phyloP scores from a whole-genome alignment of 1,139 yeast species.

The Geotrichum histeridarum region DNA sequence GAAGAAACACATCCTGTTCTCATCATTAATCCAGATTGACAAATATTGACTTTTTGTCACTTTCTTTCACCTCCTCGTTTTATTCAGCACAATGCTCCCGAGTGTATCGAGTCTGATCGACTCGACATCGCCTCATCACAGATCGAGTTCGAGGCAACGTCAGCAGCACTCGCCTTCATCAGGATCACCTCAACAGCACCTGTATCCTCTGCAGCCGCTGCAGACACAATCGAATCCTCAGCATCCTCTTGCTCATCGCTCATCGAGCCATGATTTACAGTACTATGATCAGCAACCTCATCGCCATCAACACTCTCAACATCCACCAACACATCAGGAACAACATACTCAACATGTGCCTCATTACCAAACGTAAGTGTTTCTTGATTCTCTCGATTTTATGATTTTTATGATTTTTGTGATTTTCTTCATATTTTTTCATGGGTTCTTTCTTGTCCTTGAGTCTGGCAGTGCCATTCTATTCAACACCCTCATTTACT shows the following conservation, averaged over 20 bases:
- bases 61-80: neutral
- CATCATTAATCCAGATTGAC: neutral
- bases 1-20: neutral
- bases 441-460: neutral
- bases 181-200: neutral
- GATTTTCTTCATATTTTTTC: neutral
- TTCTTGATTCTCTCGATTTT: neutral
- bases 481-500: neutral
- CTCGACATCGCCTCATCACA: neutral
- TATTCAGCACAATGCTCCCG: conserved; percentile 9
- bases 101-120: conserved; percentile 13
- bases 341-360: neutral
- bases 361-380: neutral
- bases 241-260: neutral
- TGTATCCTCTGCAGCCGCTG: neutral
- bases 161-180: neutral
- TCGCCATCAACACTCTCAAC: conserved; percentile 1
- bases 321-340: neutral
- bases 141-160: neutral
- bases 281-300: conserved; percentile 7
- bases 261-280: neutral
- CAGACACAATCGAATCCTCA: neutral
- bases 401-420: neutral
- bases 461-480: neutral
- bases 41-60: neutral